Evolutionary conservation across 306 rosid species (phyloP), one percentile per base, ranked within the genome.

Genomic region (Morella rubra): DNA sequence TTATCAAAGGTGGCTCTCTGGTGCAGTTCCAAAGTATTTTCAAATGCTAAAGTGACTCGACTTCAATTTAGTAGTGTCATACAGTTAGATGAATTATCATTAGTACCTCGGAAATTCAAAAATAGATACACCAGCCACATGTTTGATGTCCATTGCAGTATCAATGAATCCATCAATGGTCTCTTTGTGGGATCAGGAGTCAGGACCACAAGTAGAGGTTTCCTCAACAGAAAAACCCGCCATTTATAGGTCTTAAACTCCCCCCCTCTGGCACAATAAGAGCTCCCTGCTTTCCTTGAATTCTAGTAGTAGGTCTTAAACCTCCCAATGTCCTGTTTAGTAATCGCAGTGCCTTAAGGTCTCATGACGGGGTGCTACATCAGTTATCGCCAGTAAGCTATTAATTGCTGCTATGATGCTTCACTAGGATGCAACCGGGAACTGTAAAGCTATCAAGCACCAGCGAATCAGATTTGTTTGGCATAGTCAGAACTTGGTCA

Each of bases 101-200:
- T 32, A 2, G 37, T 32, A 2, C 37, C 37, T 32, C 37, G 37
- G 37, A 32, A 32, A 32, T 2, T 2, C 37, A 32, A 32, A 32
- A 32, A 32, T 32, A 32, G 37, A 32, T 32, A 32, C 37, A 32
- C 37, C 37, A 32, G 2, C 3, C 37, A 32, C 37, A 32, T 32
- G 37, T 32, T 32, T 32, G 37, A 32, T 3, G 37, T 32, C 37
- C 37, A 32, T 32, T 2, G 37, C 37, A 32, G 37, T 2, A 59
- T 59, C 18, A 60, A 60, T 22, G 14, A 22, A 60, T 27, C 66
- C 66, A 91, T 93, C 94, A 60, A 3, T 27, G 44, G 67, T 27
- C 67, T 27, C 12, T 12, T 60, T 60, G 67, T 60, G 37, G 37
- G 37, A 32, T 32, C 37, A 32, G 27, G 67, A 41, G 27, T 60